Evolutionary conservation across 164 flowering plant genomes (phyloP).

Genomic region (Brasenia schreberi): DNA sequence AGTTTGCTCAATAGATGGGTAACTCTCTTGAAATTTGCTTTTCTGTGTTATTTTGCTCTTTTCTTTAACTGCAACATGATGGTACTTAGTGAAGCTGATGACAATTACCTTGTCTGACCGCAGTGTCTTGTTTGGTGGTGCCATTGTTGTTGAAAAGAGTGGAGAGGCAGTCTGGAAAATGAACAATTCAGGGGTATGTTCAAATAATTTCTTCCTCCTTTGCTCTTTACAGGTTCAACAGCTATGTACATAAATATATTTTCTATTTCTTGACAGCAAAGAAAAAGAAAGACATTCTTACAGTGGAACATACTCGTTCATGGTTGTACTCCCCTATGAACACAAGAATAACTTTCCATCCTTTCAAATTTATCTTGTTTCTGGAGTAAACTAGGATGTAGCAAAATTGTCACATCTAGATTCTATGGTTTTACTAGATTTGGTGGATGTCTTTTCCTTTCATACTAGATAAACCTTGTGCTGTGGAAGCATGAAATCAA

Average conservation of each 20-base stretch:
- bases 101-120: constrained; percentile 8
- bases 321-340: neutral
- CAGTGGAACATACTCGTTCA: neutral
- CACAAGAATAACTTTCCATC: too few species aligned
- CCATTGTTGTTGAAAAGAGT: constrained; percentile 25
- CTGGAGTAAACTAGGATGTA: neutral
- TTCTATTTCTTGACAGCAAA: neutral
- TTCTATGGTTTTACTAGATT: too few species aligned
- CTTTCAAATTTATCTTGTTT: too few species aligned
- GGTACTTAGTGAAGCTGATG: neutral
- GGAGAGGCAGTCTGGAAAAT: constrained; percentile 51
- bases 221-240: neutral
- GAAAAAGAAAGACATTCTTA: neutral
- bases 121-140: constrained; percentile 51
- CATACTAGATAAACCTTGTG: too few species aligned
- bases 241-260: neutral
- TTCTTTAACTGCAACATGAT: neutral
- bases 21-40: neutral
- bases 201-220: neutral
- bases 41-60: neutral
- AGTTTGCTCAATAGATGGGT: neutral
- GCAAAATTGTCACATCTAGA: neutral
- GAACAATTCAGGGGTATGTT: constrained; percentile 65
- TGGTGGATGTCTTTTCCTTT: too few species aligned
- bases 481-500: neutral